phyloP scores from a whole-genome alignment of 2,329 filamentous ascomycete species.

The Drechslerella stenobrocha region DNA sequence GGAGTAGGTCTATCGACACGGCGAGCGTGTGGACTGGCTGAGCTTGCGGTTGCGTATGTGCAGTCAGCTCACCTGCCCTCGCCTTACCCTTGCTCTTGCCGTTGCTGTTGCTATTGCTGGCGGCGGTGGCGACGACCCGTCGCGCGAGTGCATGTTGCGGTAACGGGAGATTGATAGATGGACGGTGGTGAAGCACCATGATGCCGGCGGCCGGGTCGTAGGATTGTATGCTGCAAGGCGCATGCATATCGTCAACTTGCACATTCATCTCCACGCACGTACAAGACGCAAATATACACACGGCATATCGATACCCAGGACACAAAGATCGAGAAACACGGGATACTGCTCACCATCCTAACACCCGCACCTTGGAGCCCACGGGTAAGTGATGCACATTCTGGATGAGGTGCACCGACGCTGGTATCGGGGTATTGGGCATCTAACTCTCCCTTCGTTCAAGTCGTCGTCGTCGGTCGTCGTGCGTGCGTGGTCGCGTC shows the following conservation, averaged over 20 bases:
- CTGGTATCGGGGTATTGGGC: conserved; percentile 32
- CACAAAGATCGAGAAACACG: too few relatives aligned
- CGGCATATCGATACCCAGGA: too few relatives aligned
- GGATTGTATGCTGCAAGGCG: conserved; percentile 18
- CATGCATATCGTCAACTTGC: not conserved
- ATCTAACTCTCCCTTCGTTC: conserved; percentile 14
- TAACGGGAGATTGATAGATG: conserved; percentile 17
- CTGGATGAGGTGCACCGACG: conserved; percentile 30
- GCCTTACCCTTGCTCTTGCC: not conserved
- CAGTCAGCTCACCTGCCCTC: too few relatives aligned
- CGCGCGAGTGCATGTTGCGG: not conserved
- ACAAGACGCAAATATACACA: too few relatives aligned
- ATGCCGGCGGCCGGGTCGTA: conserved; percentile 25
- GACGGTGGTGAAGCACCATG: conserved; percentile 27
- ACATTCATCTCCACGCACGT: not conserved
- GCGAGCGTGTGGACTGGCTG: conserved; percentile 8
- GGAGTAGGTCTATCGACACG: conserved; percentile 13
- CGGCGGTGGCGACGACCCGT: not conserved
- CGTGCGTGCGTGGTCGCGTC: too few relatives aligned
- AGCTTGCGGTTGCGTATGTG: not conserved
- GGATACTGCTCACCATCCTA: conserved; percentile 20
- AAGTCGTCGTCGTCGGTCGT: not conserved
- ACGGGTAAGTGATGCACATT: conserved; percentile 31
- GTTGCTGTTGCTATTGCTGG: not conserved
- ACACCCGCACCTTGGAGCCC: conserved; percentile 25